Evolutionary conservation across 176 grass and related monocot species (phyloP).

Genomic region (Pontederia crassipes): DNA sequence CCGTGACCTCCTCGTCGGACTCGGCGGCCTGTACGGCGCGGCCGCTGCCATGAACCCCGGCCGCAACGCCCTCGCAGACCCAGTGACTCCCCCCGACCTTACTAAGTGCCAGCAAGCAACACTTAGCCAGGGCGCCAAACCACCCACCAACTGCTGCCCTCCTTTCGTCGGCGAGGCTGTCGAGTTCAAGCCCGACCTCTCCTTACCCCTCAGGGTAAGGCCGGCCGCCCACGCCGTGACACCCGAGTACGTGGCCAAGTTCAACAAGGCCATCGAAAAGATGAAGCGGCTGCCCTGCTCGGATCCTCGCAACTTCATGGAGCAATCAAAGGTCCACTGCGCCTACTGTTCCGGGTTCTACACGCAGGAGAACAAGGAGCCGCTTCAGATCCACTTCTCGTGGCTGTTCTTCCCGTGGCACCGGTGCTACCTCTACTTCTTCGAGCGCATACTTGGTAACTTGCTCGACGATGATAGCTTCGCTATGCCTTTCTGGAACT

Average conservation of each 20-base stretch:
- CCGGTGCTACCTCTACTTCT: constrained; percentile 57
- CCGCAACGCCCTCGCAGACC: neutral
- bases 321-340: constrained; percentile 57
- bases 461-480: constrained; percentile 38
- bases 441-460: constrained; percentile 47
- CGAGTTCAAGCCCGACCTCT: constrained; percentile 24
- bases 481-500: constrained; percentile 39
- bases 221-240: constrained; percentile 18
- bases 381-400: constrained; percentile 38
- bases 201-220: constrained; percentile 23
- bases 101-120: neutral
- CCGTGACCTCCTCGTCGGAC: constrained; percentile 11
- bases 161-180: neutral
- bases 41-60: neutral
- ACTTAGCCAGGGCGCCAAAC: neutral
- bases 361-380: constrained; percentile 13
- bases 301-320: constrained; percentile 51
- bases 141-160: constrained; percentile 28
- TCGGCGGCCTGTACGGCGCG: constrained; percentile 18
- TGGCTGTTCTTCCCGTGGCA: constrained; percentile 68
- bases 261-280: constrained; percentile 25
- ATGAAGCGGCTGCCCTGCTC: constrained; percentile 23
- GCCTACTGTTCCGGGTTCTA: constrained; percentile 53
- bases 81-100: constrained; percentile 20
- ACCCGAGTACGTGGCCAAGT: constrained; percentile 38